phyloP scores from a whole-genome alignment of 2,329 filamentous ascomycete species.

The Scedosporium apiospermum region DNA sequence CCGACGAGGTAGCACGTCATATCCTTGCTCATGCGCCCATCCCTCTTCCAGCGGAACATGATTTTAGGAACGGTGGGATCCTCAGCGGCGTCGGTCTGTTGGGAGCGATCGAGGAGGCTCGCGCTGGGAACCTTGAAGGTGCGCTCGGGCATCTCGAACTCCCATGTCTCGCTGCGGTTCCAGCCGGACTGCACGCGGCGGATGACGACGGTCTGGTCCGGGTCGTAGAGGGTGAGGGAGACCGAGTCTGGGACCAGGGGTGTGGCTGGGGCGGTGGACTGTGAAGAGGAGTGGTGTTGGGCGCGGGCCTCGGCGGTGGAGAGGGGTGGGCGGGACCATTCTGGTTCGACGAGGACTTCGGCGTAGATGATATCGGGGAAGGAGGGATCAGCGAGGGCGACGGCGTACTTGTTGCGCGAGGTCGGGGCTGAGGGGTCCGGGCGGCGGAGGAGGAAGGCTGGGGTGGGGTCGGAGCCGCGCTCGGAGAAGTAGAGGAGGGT shows the following conservation, averaged over 20 bases:
- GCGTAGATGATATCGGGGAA: slow-evolving; percentile 75
- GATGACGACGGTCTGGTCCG: slow-evolving; percentile 71
- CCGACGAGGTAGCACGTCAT: slow-evolving; percentile 83
- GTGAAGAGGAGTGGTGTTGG: slow-evolving; percentile 39
- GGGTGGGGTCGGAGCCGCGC: slow-evolving; percentile 69
- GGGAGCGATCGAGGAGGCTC: slow-evolving; percentile 66
- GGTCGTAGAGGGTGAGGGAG: slow-evolving; percentile 84
- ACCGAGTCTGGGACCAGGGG: slow-evolving; percentile 72
- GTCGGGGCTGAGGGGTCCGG: slow-evolving; percentile 60
- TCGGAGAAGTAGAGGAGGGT: slow-evolving; percentile 53
- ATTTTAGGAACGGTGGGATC: slow-evolving; percentile 59
- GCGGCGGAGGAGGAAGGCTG: slow-evolving; percentile 73
- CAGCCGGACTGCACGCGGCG: slow-evolving; percentile 65
- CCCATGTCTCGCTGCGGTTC: slow-evolving; percentile 74
- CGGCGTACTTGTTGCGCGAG: slow-evolving; percentile 76
- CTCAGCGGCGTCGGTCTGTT: slow-evolving; percentile 25
- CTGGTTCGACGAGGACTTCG: slow-evolving; percentile 74
- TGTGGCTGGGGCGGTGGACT: slow-evolving; percentile 43
- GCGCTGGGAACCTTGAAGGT: slow-evolving; percentile 73
- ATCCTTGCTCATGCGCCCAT: slow-evolving; percentile 77
- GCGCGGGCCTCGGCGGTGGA: slow-evolving; percentile 71
- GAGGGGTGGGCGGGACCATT: slow-evolving; percentile 66
- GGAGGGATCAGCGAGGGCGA: slow-evolving; percentile 75
- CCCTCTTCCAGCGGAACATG: slow-evolving; percentile 81
- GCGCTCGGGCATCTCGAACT: slow-evolving; percentile 83